phyloP scores from a whole-genome alignment of 169 alveolate genomes.

The Cryptosporidium meleagridis region DNA sequence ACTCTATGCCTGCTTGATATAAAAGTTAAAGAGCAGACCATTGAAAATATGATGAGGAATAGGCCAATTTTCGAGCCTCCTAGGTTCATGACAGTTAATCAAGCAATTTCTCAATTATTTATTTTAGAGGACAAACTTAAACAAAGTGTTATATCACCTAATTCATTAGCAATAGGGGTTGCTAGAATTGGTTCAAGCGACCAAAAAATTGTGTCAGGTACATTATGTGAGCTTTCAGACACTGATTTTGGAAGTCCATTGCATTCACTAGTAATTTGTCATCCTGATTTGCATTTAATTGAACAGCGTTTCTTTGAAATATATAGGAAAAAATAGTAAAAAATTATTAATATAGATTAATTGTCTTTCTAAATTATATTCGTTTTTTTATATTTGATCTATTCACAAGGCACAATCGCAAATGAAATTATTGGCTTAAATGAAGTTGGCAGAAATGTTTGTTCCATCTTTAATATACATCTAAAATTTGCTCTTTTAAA shows the following conservation, averaged over 20 bases:
- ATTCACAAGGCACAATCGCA: conserved; percentile 57
- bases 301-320: conserved; percentile 88
- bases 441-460: conserved; percentile 57
- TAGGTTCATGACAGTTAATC: conserved; percentile 90
- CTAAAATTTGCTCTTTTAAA: conserved; percentile 40
- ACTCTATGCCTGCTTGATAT: conserved; percentile 97
- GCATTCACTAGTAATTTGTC: conserved; percentile 94
- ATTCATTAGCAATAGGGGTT: conserved; percentile 91
- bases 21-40: conserved; percentile 96
- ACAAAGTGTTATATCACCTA: conserved; percentile 77
- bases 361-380: not conserved
- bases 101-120: conserved; percentile 91
- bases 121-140: conserved; percentile 84
- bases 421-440: conserved; percentile 64
- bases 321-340: conserved; percentile 1
- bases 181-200: conserved; percentile 92
- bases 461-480: conserved; percentile 59
- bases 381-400: not conserved
- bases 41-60: conserved; percentile 94
- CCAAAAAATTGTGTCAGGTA: conserved; percentile 88
- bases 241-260: conserved; percentile 93
- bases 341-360: not conserved
- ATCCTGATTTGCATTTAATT: conserved; percentile 90
- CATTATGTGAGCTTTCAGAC: conserved; percentile 84
- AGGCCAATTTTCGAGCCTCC: conserved; percentile 94